A percentile compares a stretch with the other conserved stretches of the same genome.
phyloP scores from a whole-genome alignment of 2,329 filamentous ascomycete genomes.

The Penicillium palitans region DNA sequence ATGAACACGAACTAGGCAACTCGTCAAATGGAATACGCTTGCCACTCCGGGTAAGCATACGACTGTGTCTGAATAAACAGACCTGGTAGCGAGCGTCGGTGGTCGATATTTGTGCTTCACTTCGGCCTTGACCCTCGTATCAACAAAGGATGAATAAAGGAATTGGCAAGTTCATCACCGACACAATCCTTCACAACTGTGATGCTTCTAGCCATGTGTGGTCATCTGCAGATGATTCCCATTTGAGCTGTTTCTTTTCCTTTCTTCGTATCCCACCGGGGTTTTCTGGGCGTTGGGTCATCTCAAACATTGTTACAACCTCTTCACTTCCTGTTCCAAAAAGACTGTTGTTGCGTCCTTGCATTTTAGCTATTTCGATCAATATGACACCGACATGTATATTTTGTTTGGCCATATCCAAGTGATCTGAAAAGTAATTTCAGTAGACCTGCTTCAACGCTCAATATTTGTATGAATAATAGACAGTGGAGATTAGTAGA shows the following conservation, averaged over 20 bases:
- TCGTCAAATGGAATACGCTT: neutral
- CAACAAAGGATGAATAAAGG: too few relatives aligned
- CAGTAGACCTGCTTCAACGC: too few relatives aligned
- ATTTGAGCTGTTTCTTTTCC: neutral
- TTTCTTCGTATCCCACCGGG: neutral
- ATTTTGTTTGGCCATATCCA: neutral
- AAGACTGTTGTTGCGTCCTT: neutral
- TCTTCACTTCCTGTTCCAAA: too few relatives aligned
- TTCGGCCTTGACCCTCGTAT: neutral
- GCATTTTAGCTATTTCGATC: too few relatives aligned
- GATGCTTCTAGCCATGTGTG: neutral
- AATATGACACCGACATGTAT: neutral
- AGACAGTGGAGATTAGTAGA: neutral
- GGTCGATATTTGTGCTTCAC: too few relatives aligned
- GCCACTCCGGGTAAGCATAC: too few relatives aligned
- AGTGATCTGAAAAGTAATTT: neutral
- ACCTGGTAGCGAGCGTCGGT: too few relatives aligned
- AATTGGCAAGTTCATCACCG: neutral
- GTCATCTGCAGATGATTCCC: too few relatives aligned
- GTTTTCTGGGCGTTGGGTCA: neutral
- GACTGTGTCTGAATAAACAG: too few relatives aligned
- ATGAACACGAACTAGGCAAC: neutral
- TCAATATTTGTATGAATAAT: neutral
- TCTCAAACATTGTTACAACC: neutral
- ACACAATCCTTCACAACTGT: neutral